Evolutionary conservation across 805 yeast genomes (phyloP).

Genomic region (Starmerella ratchasimensis): DNA sequence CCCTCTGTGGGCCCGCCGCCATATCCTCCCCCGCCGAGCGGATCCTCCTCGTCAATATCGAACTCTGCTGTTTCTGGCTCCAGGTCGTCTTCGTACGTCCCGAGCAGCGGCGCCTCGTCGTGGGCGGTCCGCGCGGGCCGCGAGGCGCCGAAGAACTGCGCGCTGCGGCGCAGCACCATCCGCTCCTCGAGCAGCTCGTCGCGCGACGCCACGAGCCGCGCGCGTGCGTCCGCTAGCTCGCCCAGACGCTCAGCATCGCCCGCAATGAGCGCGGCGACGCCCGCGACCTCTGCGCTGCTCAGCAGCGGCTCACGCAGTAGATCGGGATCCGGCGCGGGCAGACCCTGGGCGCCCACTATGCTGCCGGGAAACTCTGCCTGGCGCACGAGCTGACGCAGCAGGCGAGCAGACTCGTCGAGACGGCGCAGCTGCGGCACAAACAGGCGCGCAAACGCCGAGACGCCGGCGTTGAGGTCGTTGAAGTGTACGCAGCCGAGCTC

Average conservation of each 20-base stretch:
- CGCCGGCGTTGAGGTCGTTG: conserved; percentile 67
- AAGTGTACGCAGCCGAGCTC: conserved; percentile 74
- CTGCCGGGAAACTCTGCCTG: not conserved
- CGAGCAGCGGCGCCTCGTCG: conserved; percentile 28
- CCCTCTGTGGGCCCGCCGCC: too few species aligned
- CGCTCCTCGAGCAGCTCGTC: conserved; percentile 58
- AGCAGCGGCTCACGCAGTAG: conserved; percentile 14
- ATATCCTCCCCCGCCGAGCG: not conserved
- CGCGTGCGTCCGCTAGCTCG: conserved; percentile 55
- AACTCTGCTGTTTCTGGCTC: conserved; percentile 8
- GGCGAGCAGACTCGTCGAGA: conserved; percentile 56
- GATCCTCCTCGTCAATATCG: conserved; percentile 18
- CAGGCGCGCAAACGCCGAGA: conserved; percentile 72
- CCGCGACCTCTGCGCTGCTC: conserved; percentile 52
- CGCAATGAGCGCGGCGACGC: conserved; percentile 45
- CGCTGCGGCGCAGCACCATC: conserved; percentile 40
- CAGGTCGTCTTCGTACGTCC: conserved; percentile 4
- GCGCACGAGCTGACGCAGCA: conserved; percentile 11
- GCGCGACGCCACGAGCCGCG: conserved; percentile 46
- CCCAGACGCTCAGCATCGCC: conserved; percentile 55
- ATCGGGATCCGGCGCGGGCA: conserved; percentile 2
- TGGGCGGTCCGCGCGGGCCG: not conserved
- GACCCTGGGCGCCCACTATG: not conserved
- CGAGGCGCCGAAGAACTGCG: conserved; percentile 27
- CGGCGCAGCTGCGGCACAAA: conserved; percentile 77